These are phyloP conservation scores for Penicillium angulare DNA, from an alignment of 495 filamentous ascomycete genomes.

Conservation along the genomic window DNA sequence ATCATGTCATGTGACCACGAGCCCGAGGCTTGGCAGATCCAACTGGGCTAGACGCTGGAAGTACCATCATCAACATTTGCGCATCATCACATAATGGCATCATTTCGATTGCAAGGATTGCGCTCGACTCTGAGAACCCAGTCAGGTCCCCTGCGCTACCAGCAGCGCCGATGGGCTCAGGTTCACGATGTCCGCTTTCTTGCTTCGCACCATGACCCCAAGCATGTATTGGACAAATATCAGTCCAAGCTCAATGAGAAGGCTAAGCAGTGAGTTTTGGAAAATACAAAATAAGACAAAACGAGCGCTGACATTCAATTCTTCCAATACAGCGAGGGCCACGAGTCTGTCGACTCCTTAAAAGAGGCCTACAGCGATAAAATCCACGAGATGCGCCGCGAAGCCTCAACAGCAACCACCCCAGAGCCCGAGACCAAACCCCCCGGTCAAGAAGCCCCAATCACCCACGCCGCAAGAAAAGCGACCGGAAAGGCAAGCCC, in stretches of 20 bases:
- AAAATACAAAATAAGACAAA: neutral
- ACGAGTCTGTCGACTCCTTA: conserved; percentile 69
- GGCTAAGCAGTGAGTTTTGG: conserved; percentile 63
- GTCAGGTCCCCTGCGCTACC: conserved; percentile 28
- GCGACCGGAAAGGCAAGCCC: conserved; percentile 41
- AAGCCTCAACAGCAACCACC: conserved; percentile 57
- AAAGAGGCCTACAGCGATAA: conserved; percentile 80
- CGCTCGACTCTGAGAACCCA: conserved; percentile 29
- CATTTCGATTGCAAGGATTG: conserved; percentile 30
- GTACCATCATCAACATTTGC: neutral
- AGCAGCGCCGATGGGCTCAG: conserved; percentile 83
- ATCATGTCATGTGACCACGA: neutral
- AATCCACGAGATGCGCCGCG: conserved; percentile 63
- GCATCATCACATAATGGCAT: conserved; percentile 28
- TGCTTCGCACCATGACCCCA: conserved; percentile 60
- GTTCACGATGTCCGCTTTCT: conserved; percentile 92
- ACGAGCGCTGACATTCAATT: neutral
- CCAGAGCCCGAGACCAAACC: conserved; percentile 41
- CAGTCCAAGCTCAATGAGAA: conserved; percentile 80
- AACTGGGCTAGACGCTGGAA: neutral
- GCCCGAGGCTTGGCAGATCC: neutral
- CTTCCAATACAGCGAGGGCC: conserved; percentile 60
- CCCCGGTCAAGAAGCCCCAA: conserved; percentile 28
- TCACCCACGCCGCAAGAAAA: conserved; percentile 31
- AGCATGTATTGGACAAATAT: conserved; percentile 78